These are phyloP conservation scores for Mariannaea sp. DNA, from an alignment of 2,329 filamentous ascomycete species.

Conservation along the genomic window DNA sequence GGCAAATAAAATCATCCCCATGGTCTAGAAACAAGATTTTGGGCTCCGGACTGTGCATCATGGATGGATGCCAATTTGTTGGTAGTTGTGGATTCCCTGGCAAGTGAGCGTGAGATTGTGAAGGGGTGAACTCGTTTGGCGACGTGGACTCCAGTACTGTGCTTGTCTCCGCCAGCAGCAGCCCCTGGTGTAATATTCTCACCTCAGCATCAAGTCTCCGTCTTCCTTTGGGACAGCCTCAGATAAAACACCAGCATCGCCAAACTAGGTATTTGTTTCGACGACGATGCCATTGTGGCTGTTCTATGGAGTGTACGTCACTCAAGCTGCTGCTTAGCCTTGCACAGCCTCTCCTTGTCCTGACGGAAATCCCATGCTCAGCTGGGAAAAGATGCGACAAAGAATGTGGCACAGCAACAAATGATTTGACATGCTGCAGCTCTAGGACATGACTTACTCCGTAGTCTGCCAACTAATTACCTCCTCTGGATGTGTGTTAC, in stretches of 20 bases:
- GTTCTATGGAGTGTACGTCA: constrained; percentile 29
- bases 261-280: constrained; percentile 20
- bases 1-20: background rate
- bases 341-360: constrained; percentile 16
- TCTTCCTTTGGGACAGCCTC: too few species aligned
- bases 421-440: constrained; percentile 20
- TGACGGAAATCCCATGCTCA: constrained; percentile 10
- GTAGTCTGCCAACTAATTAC: too few species aligned
- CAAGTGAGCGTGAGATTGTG: constrained; percentile 26
- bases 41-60: background rate
- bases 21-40: constrained; percentile 4
- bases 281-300: constrained; percentile 30
- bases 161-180: constrained; percentile 12
- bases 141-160: constrained; percentile 14
- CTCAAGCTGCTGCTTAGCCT: constrained; percentile 24
- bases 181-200: constrained; percentile 11
- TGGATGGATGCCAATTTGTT: background rate
- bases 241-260: too few species aligned
- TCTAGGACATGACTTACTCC: too few species aligned
- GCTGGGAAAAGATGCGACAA: constrained; percentile 20
- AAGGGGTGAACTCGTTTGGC: constrained; percentile 25
- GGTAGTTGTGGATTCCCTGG: constrained; percentile 7
- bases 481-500: too few species aligned
- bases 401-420: constrained; percentile 32
- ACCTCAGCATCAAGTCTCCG: constrained; percentile 19